These are phyloP conservation scores for Lomentospora prolificans DNA, from an alignment of 2,329 filamentous ascomycete species.

Conservation along the genomic window DNA sequence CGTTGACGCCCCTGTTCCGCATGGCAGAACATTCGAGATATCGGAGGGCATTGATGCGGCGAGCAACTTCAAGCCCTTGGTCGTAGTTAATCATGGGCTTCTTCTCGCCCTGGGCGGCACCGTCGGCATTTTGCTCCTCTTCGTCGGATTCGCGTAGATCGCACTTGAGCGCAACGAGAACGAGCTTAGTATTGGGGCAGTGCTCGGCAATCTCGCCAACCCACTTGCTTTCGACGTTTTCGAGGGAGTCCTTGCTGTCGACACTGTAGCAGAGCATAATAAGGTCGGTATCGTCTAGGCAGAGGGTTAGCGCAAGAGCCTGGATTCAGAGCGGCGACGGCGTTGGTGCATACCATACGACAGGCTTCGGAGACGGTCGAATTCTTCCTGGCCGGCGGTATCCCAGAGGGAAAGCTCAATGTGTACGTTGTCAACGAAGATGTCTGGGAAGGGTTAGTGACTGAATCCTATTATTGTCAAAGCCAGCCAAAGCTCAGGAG, in stretches of 20 bases:
- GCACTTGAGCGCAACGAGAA: slow-evolving; percentile 93
- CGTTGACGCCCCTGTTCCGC: slow-evolving; percentile 95
- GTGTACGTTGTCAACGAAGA: slow-evolving; percentile 94
- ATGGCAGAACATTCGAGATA: slow-evolving; percentile 98
- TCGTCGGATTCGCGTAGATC: slow-evolving; percentile 73
- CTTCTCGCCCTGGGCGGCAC: slow-evolving; percentile 39
- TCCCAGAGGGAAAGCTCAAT: slow-evolving; percentile 98
- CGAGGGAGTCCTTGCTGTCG: slow-evolving; percentile 89
- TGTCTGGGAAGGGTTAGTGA: slow-evolving; percentile 48
- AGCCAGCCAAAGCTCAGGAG: too few relatives aligned
- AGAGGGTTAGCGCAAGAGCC: slow-evolving; percentile 10
- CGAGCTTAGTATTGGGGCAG: slow-evolving; percentile 88
- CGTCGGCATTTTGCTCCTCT: slow-evolving; percentile 48
- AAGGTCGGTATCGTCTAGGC: slow-evolving; percentile 72
- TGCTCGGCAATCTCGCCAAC: slow-evolving; percentile 96
- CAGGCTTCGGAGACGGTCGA: slow-evolving; percentile 87
- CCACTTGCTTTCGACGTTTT: slow-evolving; percentile 99
- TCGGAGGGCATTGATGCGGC: slow-evolving; percentile 82
- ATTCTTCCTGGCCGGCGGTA: slow-evolving; percentile 97
- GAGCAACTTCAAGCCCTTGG: slow-evolving; percentile 80
- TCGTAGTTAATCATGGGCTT: slow-evolving; percentile 79
- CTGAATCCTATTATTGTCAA: too few relatives aligned
- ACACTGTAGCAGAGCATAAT: slow-evolving; percentile 99
- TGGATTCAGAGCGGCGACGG: background rate
- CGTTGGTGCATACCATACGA: slow-evolving; percentile 61